Evolutionary conservation across 129 eudicot genomes (phyloP), one percentile per base, ranked within the genome.

Genomic region (Apium graveolens): DNA sequence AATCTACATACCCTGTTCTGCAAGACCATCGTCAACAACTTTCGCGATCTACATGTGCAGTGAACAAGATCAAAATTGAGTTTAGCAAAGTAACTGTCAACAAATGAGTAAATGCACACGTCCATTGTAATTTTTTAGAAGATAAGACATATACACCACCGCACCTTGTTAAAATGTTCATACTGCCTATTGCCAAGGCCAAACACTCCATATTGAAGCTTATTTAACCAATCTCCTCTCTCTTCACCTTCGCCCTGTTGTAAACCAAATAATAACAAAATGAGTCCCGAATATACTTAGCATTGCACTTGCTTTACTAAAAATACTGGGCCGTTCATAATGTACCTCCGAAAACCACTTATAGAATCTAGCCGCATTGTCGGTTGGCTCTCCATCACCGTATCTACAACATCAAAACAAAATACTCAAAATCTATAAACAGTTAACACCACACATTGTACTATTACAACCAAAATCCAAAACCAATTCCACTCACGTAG

Each of bases 321-420:
- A 55, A 74, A 74, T 76, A 44, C 42, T 44, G 5, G 7, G 14
- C 16, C 45, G n/a, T 65, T 44, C 16, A 76, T 68, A 60, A 74
- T 65, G 55, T 85, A 95, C 98, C 99, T 95, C 99, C 1, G 81
- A 57, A 80, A 95, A 95, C 99, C 97, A 95, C 80, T 92, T 95
- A 80, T 92, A 91, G 79, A 95, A 95, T 81, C 97, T 90, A 2
- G 99, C 97, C 0, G 99, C 99, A 83, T 95, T 95, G 82, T 95
- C 99, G 3, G 99, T 95, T 75, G 99, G 99, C 86, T 95, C 99
- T 73, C 99, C 99, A 86, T 95, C 99, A 84, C 99, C 99, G 84
- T 95, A 95, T 66, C 99, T 95, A 82, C 86, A 83, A 53, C 76
- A 68, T 70, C 65, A 76, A 82, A 84, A 85, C 70, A 75, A 41